These are phyloP conservation scores for Kluyveromyces nonfermentans DNA, from an alignment of 805 yeast species.

Conservation along the genomic window DNA sequence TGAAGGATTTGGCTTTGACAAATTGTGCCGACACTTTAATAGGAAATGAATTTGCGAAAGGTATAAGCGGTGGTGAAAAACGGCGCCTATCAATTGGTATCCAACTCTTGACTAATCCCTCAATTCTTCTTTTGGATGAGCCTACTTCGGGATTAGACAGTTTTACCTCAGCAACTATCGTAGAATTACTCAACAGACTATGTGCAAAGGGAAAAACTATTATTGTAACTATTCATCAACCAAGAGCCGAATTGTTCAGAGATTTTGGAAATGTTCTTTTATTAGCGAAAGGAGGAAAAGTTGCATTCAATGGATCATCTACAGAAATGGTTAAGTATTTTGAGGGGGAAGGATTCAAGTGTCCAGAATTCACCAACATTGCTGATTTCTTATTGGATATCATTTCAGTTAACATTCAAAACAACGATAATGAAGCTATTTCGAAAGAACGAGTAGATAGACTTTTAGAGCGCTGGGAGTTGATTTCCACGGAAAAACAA, in stretches of 20 bases:
- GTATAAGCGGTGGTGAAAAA: conserved; percentile 86
- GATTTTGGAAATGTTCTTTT: conserved; percentile 64
- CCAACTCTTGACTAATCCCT: conserved; percentile 65
- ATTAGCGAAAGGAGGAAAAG: conserved; percentile 64
- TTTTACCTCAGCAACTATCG: conserved; percentile 61
- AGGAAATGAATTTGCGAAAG: conserved; percentile 51
- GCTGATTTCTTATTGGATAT: conserved; percentile 71
- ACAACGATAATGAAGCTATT: conserved; percentile 32
- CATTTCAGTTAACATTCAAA: conserved; percentile 48
- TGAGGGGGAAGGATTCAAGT: conserved; percentile 37
- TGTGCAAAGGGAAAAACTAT: conserved; percentile 55
- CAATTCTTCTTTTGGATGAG: conserved; percentile 67
- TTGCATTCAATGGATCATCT: conserved; percentile 57
- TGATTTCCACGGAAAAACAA: neutral
- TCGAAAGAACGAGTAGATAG: conserved; percentile 33
- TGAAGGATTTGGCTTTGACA: conserved; percentile 56
- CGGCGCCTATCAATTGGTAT: conserved; percentile 76
- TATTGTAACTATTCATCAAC: conserved; percentile 76
- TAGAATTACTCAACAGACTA: conserved; percentile 48
- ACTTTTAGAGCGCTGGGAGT: conserved; percentile 34
- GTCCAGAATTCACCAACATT: conserved; percentile 54
- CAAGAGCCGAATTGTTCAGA: conserved; percentile 55
- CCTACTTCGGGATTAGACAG: conserved; percentile 87
- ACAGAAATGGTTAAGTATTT: conserved; percentile 40
- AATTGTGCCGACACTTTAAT: conserved; percentile 72